phyloP scores from a whole-genome alignment of 371 early-diverging fungal species.

The Mucor indicus region DNA sequence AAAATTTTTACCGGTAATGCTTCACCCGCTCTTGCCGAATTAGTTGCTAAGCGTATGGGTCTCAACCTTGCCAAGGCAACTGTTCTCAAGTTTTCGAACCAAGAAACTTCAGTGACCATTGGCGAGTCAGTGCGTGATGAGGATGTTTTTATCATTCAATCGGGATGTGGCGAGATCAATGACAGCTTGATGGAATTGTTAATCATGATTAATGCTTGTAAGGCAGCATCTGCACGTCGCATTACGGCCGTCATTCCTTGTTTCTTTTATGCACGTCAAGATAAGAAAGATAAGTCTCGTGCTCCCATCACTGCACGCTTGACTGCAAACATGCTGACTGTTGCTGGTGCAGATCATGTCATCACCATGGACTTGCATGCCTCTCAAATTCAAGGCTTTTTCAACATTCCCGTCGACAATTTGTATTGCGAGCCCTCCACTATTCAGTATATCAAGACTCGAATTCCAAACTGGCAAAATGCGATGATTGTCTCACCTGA shows the following conservation, averaged over 20 bases:
- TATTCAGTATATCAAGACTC: slow-evolving; percentile 83
- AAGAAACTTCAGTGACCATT: slow-evolving; percentile 95
- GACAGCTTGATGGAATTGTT: slow-evolving; percentile 94
- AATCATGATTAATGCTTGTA: slow-evolving; percentile 96
- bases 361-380: slow-evolving; percentile 98
- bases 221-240: slow-evolving; percentile 88
- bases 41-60: slow-evolving; percentile 85
- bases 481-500: slow-evolving; percentile 97
- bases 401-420: slow-evolving; percentile 96
- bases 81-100: slow-evolving; percentile 92
- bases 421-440: slow-evolving; percentile 90
- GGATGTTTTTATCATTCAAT: slow-evolving; percentile 87
- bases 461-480: slow-evolving; percentile 78
- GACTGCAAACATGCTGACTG: slow-evolving; percentile 92
- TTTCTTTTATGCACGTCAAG: slow-evolving; percentile 96
- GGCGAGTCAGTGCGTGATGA: slow-evolving; percentile 94
- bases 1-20: slow-evolving; percentile 97
- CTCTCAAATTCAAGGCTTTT: slow-evolving; percentile 96
- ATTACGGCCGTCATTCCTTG: slow-evolving; percentile 96
- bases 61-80: slow-evolving; percentile 83
- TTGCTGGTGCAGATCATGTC: slow-evolving; percentile 94
- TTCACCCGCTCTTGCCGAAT: slow-evolving; percentile 85
- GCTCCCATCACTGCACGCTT: slow-evolving; percentile 91
- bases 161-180: slow-evolving; percentile 86
- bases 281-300: slow-evolving; percentile 92